phyloP scores from a whole-genome alignment of 2,329 filamentous ascomycete species.

The Monosporascus sp. region DNA sequence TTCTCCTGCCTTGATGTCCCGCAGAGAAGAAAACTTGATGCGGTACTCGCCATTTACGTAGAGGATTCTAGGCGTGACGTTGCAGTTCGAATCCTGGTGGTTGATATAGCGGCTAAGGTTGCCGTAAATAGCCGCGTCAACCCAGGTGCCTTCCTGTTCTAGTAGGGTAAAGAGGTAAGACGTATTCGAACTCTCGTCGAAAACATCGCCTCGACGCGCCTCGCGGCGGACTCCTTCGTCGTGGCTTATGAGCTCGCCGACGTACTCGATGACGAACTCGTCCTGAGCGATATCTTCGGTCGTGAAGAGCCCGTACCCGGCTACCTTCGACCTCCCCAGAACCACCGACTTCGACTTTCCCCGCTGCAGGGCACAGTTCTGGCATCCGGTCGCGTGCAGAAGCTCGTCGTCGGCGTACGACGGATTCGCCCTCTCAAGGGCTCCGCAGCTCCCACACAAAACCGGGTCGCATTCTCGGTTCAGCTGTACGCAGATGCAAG shows the following conservation, averaged over 20 bases:
- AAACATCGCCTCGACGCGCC: slow-evolving; percentile 53
- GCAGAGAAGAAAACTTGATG: slow-evolving; percentile 66
- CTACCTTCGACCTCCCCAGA: slow-evolving; percentile 64
- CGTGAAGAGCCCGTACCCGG: slow-evolving; percentile 71
- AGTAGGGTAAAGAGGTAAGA: slow-evolving; percentile 61
- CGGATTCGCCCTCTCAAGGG: slow-evolving; percentile 62
- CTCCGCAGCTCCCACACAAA: slow-evolving; percentile 67
- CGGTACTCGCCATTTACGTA: slow-evolving; percentile 72
- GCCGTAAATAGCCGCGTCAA: slow-evolving; percentile 72
- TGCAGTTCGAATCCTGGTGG: slow-evolving; percentile 58
- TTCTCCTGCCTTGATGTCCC: slow-evolving; percentile 64
- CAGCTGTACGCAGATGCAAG: slow-evolving; percentile 66
- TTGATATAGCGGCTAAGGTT: slow-evolving; percentile 84
- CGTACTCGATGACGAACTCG: slow-evolving; percentile 78
- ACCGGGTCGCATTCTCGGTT: slow-evolving; percentile 78
- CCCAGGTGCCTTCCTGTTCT: slow-evolving; percentile 57
- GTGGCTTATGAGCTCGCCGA: slow-evolving; percentile 68
- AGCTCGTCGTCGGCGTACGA: slow-evolving; percentile 56
- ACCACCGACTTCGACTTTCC: slow-evolving; percentile 60
- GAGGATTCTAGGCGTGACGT: slow-evolving; percentile 59
- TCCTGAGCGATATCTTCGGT: slow-evolving; percentile 61
- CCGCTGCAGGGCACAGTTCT: slow-evolving; percentile 68
- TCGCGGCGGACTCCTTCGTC: slow-evolving; percentile 66
- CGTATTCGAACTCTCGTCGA: slow-evolving; percentile 56
- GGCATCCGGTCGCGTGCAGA: slow-evolving; percentile 56